Evolutionary conservation across 2,329 filamentous ascomycete genomes (phyloP).

Genomic region (Coleophoma cylindrospora): DNA sequence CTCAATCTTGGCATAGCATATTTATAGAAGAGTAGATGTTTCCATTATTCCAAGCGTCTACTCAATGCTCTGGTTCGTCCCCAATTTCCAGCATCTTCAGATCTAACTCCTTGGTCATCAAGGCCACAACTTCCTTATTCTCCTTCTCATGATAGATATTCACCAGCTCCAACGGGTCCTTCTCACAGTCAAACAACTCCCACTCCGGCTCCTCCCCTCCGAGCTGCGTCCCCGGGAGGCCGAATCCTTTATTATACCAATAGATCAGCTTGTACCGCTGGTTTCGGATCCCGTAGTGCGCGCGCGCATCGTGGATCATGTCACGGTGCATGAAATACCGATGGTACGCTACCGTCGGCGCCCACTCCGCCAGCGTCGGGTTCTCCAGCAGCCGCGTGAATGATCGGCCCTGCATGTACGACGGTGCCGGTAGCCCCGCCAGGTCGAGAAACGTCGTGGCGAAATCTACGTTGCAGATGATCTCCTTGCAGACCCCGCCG

Average conservation of each 20-base stretch:
- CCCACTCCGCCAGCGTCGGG: constrained; percentile 35
- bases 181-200: constrained; percentile 47
- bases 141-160: constrained; percentile 35
- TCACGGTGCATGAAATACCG: constrained; percentile 53
- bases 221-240: constrained; percentile 36
- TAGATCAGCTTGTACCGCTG: constrained; percentile 50
- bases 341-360: constrained; percentile 45
- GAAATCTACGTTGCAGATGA: constrained; percentile 50
- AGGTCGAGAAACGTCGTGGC: constrained; percentile 44
- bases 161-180: constrained; percentile 45
- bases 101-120: constrained; percentile 37
- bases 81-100: constrained; percentile 48
- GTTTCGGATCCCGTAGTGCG: constrained; percentile 47
- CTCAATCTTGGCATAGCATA: too few relatives aligned
- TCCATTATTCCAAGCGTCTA: too few relatives aligned
- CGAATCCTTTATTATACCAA: constrained; percentile 48
- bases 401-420: constrained; percentile 46
- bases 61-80: constrained; percentile 29
- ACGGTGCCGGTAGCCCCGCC: constrained; percentile 34
- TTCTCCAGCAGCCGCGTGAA: constrained; percentile 34
- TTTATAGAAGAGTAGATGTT: too few relatives aligned
- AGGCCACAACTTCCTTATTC: constrained; percentile 31
- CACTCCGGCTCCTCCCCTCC: constrained; percentile 41
- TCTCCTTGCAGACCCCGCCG: constrained; percentile 37
- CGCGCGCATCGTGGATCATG: constrained; percentile 41